Percentiles rank a stretch among this genome's conserved stretches.
Conservation (phyloP, 1,284 basidiomycete genomes). For the Boletus albobrunnescens region DNA sequence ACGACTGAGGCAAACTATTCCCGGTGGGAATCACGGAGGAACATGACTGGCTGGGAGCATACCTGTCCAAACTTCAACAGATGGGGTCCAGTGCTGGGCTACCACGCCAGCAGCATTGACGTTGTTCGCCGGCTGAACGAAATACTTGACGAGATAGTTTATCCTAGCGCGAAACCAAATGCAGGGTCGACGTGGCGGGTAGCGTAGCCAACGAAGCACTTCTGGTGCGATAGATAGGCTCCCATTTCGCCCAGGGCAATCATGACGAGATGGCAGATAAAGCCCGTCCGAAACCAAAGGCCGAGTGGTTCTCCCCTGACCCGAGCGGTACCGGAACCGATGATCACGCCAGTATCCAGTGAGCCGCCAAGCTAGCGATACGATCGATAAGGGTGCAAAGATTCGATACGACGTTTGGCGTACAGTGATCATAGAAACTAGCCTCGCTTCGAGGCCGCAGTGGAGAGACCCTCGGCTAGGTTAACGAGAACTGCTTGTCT, state of each 20-base stretch:
- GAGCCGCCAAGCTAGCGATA: conserved; percentile 10
- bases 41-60: background rate
- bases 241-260: conserved; percentile 39
- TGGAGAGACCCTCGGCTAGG: conserved; percentile 17
- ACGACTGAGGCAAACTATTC: conserved; percentile 5
- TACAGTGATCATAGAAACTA: conserved; percentile 37
- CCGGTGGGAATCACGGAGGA: background rate
- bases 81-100: conserved; percentile 9
- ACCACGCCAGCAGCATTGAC: conserved; percentile 9
- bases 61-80: conserved; percentile 13
- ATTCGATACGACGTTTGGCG: background rate
- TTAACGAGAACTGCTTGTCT: background rate
- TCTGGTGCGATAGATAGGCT: conserved; percentile 39
- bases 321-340: conserved; percentile 25
- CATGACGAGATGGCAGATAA: conserved; percentile 34
- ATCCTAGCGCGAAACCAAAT: conserved; percentile 44
- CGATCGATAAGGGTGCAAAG: conserved; percentile 7
- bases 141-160: conserved; percentile 26
- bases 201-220: conserved; percentile 42
- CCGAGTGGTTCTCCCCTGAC: conserved; percentile 26
- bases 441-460: conserved; percentile 30
- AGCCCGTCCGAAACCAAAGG: conserved; percentile 22
- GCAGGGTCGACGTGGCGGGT: conserved; percentile 50
- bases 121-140: conserved; percentile 11
- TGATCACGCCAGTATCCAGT: conserved; percentile 13